phyloP scores from a whole-genome alignment of 176 grass and related monocot species.

The Elaeis guineensis region DNA sequence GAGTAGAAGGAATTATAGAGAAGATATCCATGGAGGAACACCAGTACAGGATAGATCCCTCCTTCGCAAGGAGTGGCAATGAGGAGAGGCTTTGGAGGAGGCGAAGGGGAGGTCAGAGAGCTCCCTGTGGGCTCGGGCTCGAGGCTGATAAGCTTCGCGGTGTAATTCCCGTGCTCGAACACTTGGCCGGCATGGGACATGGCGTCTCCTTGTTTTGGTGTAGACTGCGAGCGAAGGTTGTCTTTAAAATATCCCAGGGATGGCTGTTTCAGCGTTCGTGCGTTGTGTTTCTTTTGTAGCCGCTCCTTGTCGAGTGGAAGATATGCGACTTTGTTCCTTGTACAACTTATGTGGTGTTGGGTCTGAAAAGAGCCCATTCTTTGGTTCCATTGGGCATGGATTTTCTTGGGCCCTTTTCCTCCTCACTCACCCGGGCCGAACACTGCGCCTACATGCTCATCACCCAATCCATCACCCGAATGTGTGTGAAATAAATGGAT shows the following conservation, averaged over 20 bases:
- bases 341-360: too few species aligned
- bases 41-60: slow-evolving; percentile 62
- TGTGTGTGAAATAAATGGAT: too few species aligned
- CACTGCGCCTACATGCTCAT: too few species aligned
- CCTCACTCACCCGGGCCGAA: too few species aligned
- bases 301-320: slow-evolving; percentile 18
- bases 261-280: too few species aligned
- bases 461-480: too few species aligned
- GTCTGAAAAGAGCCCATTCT: too few species aligned
- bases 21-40: slow-evolving; percentile 81
- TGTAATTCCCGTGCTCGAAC: slow-evolving; percentile 7
- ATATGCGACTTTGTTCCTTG: too few species aligned
- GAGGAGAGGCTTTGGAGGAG: slow-evolving; percentile 55
- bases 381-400: too few species aligned
- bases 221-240: too few species aligned
- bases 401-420: too few species aligned
- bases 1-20: slow-evolving; percentile 79
- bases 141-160: slow-evolving; percentile 17
- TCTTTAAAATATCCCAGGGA: too few species aligned
- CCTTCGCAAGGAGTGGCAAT: slow-evolving; percentile 42
- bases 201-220: neutral
- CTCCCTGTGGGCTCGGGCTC: neutral
- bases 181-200: slow-evolving; percentile 11
- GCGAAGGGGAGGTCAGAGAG: neutral
- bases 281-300: slow-evolving; percentile 3